phyloP scores from a whole-genome alignment of 169 alveolate species.

The Eimeria acervulina region DNA sequence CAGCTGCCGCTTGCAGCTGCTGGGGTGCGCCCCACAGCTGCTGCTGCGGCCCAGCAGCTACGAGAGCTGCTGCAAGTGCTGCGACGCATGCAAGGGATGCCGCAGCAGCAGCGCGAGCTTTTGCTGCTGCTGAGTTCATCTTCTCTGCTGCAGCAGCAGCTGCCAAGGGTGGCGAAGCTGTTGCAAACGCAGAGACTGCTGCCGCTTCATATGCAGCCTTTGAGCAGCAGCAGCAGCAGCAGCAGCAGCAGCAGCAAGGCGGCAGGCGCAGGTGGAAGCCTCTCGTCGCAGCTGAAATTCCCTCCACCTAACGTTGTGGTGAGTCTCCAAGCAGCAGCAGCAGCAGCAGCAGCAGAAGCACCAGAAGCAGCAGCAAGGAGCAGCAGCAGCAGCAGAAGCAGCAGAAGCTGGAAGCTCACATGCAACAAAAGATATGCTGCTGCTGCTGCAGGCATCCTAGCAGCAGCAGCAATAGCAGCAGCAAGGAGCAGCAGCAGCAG shows the following conservation, averaged over 20 bases:
- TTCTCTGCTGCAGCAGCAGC: slow-evolving; percentile 73
- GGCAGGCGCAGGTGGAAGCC: background rate
- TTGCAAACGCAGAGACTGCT: slow-evolving; percentile 61
- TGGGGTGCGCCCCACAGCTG: slow-evolving; percentile 52
- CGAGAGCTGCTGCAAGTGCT: slow-evolving; percentile 27
- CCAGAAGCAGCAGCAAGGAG: slow-evolving; percentile 1
- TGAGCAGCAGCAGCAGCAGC: slow-evolving; percentile 16
- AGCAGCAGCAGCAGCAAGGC: slow-evolving; percentile 55
- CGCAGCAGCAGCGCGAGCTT: slow-evolving; percentile 52
- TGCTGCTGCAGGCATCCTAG: background rate
- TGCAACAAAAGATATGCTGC: background rate
- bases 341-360: slow-evolving; percentile 2
- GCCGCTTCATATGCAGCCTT: slow-evolving; percentile 58
- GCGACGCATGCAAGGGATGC: slow-evolving; percentile 34
- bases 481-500: no score
- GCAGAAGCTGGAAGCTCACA: background rate
- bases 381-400: slow-evolving; percentile 6
- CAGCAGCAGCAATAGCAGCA: no score
- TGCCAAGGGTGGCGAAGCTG: slow-evolving; percentile 54
- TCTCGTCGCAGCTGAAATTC: background rate
- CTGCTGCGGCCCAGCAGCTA: slow-evolving; percentile 48
- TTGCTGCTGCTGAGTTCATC: slow-evolving; percentile 62
- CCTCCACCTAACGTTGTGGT: slow-evolving; percentile 76
- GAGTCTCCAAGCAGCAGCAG: background rate
- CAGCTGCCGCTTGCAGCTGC: slow-evolving; percentile 69